A percentile compares a stretch with the other conserved stretches of the same genome.
phyloP scores from a whole-genome alignment of 805 yeast species.

The Schwanniomyces yamadae region DNA sequence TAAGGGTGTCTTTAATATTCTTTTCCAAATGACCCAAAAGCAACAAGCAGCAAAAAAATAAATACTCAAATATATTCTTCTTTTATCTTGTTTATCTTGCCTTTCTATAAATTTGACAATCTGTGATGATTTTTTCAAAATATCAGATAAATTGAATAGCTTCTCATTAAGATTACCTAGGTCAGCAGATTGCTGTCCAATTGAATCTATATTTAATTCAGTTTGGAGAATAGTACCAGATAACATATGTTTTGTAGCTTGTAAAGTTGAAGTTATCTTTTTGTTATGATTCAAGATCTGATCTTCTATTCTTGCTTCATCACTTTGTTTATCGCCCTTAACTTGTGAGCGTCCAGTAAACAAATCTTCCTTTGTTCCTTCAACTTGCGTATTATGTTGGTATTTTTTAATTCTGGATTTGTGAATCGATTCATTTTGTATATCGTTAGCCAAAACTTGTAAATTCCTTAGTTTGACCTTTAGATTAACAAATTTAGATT shows the following conservation, averaged over 20 bases:
- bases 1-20: constrained; percentile 47
- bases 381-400: constrained; percentile 4
- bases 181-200: constrained; percentile 47
- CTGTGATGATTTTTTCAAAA: constrained; percentile 42
- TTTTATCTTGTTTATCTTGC: constrained; percentile 48
- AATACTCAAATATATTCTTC: constrained; percentile 47
- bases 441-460: constrained; percentile 26
- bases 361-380: constrained; percentile 16
- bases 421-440: constrained; percentile 29
- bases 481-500: constrained; percentile 19
- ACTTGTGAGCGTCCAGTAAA: constrained; percentile 21
- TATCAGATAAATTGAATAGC: constrained; percentile 26
- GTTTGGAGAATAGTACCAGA: constrained; percentile 50
- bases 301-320: constrained; percentile 32
- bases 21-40: constrained; percentile 49
- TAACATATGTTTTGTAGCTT: constrained; percentile 47
- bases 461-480: constrained; percentile 25
- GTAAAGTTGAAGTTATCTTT: constrained; percentile 46
- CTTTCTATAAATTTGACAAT: constrained; percentile 52
- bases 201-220: constrained; percentile 48
- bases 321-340: constrained; percentile 8
- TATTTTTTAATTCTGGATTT: constrained; percentile 30
- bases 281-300: constrained; percentile 47
- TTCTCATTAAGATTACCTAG: constrained; percentile 40
- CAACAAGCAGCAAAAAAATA: constrained; percentile 47